These are phyloP conservation scores for Lobosporangium transversale DNA, from an alignment of 192 early-diverging fungal species.

Conservation along the genomic window DNA sequence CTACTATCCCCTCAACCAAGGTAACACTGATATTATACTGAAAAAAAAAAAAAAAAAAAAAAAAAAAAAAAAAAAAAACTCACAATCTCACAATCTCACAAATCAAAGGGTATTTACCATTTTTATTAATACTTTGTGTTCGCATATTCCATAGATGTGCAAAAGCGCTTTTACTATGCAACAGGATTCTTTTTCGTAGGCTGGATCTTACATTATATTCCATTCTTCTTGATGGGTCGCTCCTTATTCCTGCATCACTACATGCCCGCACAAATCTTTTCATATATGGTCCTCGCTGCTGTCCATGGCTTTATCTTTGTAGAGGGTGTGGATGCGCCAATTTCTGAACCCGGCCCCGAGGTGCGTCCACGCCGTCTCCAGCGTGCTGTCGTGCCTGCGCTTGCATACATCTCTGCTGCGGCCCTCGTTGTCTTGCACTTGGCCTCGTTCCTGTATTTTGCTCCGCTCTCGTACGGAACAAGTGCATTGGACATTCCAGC, in stretches of 20 bases:
- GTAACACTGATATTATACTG: slow-evolving; percentile 26
- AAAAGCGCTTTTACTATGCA: slow-evolving; percentile 67
- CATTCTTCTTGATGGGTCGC: slow-evolving; percentile 94
- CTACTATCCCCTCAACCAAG: slow-evolving; percentile 67
- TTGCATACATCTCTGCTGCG: slow-evolving; percentile 52
- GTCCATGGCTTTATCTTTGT: slow-evolving; percentile 82
- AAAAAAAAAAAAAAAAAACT: too few species aligned
- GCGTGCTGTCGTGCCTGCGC: slow-evolving; percentile 29
- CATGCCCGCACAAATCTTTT: slow-evolving; percentile 86
- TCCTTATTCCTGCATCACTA: slow-evolving; percentile 97
- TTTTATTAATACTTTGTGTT: too few species aligned
- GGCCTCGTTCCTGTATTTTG: slow-evolving; percentile 78
- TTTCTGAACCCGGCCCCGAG: slow-evolving; percentile 50
- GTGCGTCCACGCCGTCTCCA: slow-evolving; percentile 55
- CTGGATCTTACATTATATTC: slow-evolving; percentile 89
- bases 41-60: too few species aligned
- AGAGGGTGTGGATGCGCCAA: slow-evolving; percentile 63
- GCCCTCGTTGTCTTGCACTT: slow-evolving; percentile 62
- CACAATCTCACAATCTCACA: too few species aligned
- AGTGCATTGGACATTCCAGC: slow-evolving; percentile 66
- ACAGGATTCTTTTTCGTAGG: slow-evolving; percentile 86
- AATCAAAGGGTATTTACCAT: too few species aligned
- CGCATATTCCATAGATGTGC: too few species aligned
- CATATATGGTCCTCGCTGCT: slow-evolving; percentile 76
- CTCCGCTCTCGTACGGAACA: slow-evolving; percentile 89